Conservation (phyloP, 2,329 filamentous ascomycete species). For the Didymella glomerata region DNA sequence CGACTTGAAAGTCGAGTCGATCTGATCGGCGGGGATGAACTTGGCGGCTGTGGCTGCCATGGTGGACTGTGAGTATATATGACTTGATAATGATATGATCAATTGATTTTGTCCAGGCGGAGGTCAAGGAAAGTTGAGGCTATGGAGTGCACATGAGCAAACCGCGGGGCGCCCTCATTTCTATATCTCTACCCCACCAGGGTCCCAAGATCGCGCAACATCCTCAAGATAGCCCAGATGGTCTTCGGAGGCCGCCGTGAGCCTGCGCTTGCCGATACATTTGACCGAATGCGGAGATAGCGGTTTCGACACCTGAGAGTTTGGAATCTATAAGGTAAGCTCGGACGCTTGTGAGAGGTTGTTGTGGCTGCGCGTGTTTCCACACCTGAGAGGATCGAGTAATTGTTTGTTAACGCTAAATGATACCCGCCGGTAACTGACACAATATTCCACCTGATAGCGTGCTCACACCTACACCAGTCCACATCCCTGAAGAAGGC, state of each 20-base stretch:
- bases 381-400: conserved; percentile 18
- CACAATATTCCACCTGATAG: conserved; percentile 23
- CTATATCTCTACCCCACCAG: conserved; percentile 8
- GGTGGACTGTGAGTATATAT: neutral
- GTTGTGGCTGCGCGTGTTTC: conserved; percentile 2
- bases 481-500: too few relatives aligned
- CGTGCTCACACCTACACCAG: conserved; percentile 9
- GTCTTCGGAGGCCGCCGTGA: neutral
- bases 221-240: neutral
- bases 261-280: conserved; percentile 2
- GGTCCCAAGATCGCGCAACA: neutral
- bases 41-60: conserved; percentile 31
- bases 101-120: neutral
- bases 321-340: conserved; percentile 7
- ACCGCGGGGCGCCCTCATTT: conserved; percentile 7
- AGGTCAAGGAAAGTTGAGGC: neutral
- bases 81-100: neutral
- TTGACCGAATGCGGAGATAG: conserved; percentile 8
- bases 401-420: conserved; percentile 13
- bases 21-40: conserved; percentile 57
- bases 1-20: conserved; percentile 64
- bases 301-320: conserved; percentile 12
- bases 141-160: neutral
- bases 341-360: neutral
- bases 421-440: conserved; percentile 8